Evolutionary conservation across 176 grass and related monocot species (phyloP), one percentile per base, ranked within the genome.

Genomic region (Poa annua): DNA sequence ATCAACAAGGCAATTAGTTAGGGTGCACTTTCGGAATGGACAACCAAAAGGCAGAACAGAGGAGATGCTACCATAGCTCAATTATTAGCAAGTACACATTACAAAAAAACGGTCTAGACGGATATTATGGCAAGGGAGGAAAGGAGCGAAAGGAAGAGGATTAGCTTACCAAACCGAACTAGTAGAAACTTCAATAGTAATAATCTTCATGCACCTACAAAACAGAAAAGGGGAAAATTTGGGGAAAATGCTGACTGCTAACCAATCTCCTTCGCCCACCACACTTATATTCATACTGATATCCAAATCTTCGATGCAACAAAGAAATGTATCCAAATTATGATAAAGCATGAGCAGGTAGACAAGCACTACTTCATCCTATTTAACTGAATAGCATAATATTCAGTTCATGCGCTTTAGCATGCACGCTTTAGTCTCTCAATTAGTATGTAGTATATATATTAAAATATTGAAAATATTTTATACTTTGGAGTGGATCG

Each of bases 131-230:
- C 11, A n/a, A 14, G 9, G 32, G 34, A 48, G 53, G 19, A 25
- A 12, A 14, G 44, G 69, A 26, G 11, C 12, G 20, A 54, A 48
- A 15, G 51, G 65, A 71, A 36, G 83, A 72, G 78, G 78, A 60
- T 82, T 89, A 85, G 71, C 72, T 81, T 72, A 85, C 83, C 78
- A 54, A 77, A 81, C 69, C 77, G 41, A 76, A 81, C 67, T 54
- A 74, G 33, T 53, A 80, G 33, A 74, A 51, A 17, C 50, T 83
- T 71, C 33, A 39, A 29, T 67, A 61, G 48, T 68, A 26, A 69
- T 42, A 35, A 6, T 60, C 48, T 54, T 50, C 53, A 33, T 77
- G 52, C 20, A 85, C 65, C 33, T 80, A 47, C 17, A 65, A 25
- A 83, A 34, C 12, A 65, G 54, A 54, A 22, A 5, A 1, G 14